Conservation (phyloP, 2,329 filamentous ascomycete genomes). For the Epichloe coenophiala region DNA sequence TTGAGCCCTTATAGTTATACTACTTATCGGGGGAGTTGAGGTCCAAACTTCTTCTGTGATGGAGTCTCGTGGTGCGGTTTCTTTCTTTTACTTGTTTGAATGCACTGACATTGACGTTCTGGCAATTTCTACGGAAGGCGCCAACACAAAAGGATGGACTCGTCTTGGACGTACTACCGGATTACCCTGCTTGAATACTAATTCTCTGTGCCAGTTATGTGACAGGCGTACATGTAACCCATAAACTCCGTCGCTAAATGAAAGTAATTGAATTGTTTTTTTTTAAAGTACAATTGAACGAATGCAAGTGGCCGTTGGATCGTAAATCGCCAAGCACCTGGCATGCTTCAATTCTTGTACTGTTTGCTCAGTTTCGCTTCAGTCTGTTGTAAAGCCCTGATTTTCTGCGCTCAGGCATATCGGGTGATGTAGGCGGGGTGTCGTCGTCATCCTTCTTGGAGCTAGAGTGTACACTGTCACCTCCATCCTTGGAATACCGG, state of each 20-base stretch:
- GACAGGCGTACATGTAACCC: not conserved
- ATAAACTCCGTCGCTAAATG: slow-evolving; percentile 12
- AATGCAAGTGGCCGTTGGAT: slow-evolving; percentile 7
- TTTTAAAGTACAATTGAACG: not conserved
- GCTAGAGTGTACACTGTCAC: slow-evolving; percentile 22
- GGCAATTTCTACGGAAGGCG: no score
- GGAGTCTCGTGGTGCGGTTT: no score
- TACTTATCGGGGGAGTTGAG: slow-evolving; percentile 60
- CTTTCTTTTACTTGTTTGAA: no score
- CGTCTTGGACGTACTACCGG: no score
- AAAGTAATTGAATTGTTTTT: not conserved
- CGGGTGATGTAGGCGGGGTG: slow-evolving; percentile 23
- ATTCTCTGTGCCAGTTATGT: no score
- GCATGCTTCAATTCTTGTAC: not conserved
- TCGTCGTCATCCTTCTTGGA: slow-evolving; percentile 16
- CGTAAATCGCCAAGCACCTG: not conserved
- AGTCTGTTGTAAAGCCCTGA: slow-evolving; percentile 10
- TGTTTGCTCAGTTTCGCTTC: slow-evolving; percentile 2
- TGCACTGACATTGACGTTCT: no score
- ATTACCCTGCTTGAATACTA: no score
- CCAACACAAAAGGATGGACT: no score
- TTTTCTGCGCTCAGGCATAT: slow-evolving; percentile 16
- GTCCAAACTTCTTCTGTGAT: not conserved
- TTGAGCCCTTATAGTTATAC: slow-evolving; percentile 70
- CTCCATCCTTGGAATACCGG: slow-evolving; percentile 23